Evolutionary conservation across 1,284 basidiomycete species (phyloP).

Genomic region (Tausonia pullulans): DNA sequence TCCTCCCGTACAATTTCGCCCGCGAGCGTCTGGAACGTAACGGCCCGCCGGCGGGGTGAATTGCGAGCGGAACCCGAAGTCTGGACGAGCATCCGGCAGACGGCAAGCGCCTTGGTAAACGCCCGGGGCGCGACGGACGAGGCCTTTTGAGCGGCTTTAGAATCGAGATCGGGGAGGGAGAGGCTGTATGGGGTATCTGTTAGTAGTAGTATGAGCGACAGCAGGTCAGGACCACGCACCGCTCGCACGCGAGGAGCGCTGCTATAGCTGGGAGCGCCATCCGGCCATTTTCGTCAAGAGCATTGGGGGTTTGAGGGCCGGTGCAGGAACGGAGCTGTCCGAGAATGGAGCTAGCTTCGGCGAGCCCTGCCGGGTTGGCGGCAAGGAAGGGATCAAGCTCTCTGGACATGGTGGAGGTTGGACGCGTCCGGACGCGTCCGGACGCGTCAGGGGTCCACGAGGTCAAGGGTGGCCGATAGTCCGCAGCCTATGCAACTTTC

Average conservation of each 20-base stretch:
- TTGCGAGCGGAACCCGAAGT: not conserved
- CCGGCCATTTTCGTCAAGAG: not conserved
- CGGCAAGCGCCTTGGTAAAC: not conserved
- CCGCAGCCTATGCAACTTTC: too few relatives aligned
- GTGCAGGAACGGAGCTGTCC: not conserved
- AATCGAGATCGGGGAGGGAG: not conserved
- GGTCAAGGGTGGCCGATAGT: too few relatives aligned
- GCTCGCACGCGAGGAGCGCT: not conserved
- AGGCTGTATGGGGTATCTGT: too few relatives aligned
- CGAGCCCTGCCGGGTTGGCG: not conserved
- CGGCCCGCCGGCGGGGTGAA: not conserved
- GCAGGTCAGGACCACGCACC: not conserved
- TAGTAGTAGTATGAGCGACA: not conserved
- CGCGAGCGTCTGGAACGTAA: constrained; percentile 5
- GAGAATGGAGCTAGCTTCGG: not conserved
- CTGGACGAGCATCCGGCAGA: not conserved
- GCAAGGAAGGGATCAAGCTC: not conserved
- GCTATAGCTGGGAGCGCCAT: constrained; percentile 3
- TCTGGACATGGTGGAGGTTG: too few relatives aligned
- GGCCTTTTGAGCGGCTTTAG: not conserved
- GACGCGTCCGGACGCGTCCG: too few relatives aligned
- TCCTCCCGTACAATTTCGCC: not conserved
- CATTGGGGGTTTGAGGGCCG: not conserved
- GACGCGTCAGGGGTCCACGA: too few relatives aligned
- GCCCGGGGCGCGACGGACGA: constrained; percentile 4